These are phyloP conservation scores for Ceratocystis colombiana DNA, from an alignment of 2,329 filamentous ascomycete species.

Conservation along the genomic window DNA sequence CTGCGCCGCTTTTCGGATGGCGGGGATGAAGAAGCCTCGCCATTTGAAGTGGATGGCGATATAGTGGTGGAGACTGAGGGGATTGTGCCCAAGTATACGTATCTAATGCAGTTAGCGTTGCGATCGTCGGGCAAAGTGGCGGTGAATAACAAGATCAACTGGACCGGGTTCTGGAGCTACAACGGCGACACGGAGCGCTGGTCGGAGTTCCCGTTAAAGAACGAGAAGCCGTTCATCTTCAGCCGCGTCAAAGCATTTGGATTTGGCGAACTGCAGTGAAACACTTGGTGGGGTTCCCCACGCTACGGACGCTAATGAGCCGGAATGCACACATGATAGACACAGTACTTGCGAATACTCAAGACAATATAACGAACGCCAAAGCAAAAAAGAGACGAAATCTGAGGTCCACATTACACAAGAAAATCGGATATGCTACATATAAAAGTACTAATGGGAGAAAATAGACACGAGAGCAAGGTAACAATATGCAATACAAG, in stretches of 20 bases:
- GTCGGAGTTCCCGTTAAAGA: constrained; percentile 62
- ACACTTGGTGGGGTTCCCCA: no score
- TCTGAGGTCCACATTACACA: not conserved
- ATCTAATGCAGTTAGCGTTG: constrained; percentile 68
- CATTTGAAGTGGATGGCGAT: constrained; percentile 50
- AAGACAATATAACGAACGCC: not conserved
- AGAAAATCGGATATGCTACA: not conserved
- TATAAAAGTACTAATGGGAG: not conserved
- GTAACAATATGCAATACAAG: constrained; percentile 9
- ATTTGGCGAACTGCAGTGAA: constrained; percentile 32
- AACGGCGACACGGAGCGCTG: constrained; percentile 84
- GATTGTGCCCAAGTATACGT: constrained; percentile 65
- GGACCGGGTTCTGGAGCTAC: constrained; percentile 87
- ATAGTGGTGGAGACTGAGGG: constrained; percentile 81
- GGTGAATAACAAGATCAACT: constrained; percentile 76
- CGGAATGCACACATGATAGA: not conserved
- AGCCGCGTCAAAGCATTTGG: constrained; percentile 57
- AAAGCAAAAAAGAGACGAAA: constrained; percentile 7
- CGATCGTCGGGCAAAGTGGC: constrained; percentile 51
- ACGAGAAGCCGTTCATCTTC: constrained; percentile 57
- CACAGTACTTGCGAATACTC: not conserved
- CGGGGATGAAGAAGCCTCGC: constrained; percentile 25
- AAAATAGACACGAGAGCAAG: constrained; percentile 14
- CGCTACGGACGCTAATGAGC: no score
- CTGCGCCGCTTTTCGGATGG: constrained; percentile 31